Base-by-base conservation (phyloP, 2,329 filamentous ascomycete genomes). In the Byssothecium circinans region DNA sequence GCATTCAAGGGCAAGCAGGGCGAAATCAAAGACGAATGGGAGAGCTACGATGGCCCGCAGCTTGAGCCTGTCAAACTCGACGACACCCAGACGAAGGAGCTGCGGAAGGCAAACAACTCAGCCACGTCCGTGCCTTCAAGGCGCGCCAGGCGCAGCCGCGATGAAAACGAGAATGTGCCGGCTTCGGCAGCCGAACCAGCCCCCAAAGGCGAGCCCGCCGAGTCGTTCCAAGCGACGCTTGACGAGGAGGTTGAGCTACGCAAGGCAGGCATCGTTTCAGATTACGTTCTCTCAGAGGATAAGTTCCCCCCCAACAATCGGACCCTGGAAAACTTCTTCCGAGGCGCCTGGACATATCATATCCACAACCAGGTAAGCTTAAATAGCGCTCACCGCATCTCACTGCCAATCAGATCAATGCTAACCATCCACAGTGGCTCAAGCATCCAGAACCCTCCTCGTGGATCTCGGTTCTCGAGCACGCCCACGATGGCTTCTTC, bases 321-420 rank as follows among this genome's bases (percentile, higher is more conserved):
- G 32, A 81, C 78, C 1, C 47, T 81, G 39, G 75, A 79, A 57
- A 78, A 81, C 56, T 82, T 81, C 64, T 81, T 81, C 67, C 70
- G 75, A 5, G 79, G 79, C 1, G 75, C 78, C 18, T 82, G 77
- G 77, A 81, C 77, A 22, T 82, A 81, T 59, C 79, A 82, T 59
- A 76, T 81, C 49, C 79, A 82, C 58, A 81, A 81, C 53, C 79
- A 80, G 69, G 78, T 80, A 64, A 64, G 74, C 63, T 51, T 33
- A 27, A 19, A 41, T 18, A 30, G 11, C 41, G 23, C 14, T 25
- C 41, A 17, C 35, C 38, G 30, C 42, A 37, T 18, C 18, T 41
- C 14, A 8, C 43, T 34, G 42, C 50, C 43, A 50, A 41, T 46
- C 49, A 60, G 41, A 64, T 51, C 30, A 19, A 37, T 15, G 49